These are phyloP conservation scores for Neurospora tetraspora DNA, from an alignment of 495 filamentous ascomycete genomes.

Conservation along the genomic window DNA sequence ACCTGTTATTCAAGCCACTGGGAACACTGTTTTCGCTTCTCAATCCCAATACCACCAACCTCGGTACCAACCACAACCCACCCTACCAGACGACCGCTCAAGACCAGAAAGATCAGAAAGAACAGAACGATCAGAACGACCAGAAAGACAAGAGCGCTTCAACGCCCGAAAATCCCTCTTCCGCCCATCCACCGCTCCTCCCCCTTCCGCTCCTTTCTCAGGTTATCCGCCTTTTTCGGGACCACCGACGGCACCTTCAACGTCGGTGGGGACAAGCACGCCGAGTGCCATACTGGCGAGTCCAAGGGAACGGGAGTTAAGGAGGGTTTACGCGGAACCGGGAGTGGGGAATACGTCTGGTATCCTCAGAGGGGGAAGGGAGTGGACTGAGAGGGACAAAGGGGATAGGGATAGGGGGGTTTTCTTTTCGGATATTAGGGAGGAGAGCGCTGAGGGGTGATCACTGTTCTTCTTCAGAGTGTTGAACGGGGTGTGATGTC, in stretches of 20 bases:
- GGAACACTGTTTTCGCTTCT: background rate
- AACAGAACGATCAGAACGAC: background rate
- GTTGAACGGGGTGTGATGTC: background rate
- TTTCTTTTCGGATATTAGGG: conserved; percentile 19
- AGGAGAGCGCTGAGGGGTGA: conserved; percentile 17
- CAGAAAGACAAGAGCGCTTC: background rate
- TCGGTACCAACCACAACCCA: background rate
- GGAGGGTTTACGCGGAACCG: conserved; percentile 10
- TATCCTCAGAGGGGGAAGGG: background rate
- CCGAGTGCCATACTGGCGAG: conserved; percentile 8
- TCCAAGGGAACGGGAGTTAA: conserved; percentile 20
- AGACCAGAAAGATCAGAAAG: background rate
- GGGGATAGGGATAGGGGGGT: conserved; percentile 12
- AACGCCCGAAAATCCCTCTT: background rate
- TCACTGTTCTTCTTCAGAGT: background rate
- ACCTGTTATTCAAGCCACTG: background rate
- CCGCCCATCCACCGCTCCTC: background rate
- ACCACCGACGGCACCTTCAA: background rate
- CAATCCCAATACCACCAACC: background rate
- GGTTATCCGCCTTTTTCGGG: background rate
- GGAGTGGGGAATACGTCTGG: background rate
- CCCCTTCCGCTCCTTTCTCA: background rate
- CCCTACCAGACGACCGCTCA: background rate
- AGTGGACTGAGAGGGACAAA: background rate
- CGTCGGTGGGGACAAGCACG: background rate